Conservation (phyloP, 1,284 basidiomycete genomes). For the Lentinula novae-zelandiae region DNA sequence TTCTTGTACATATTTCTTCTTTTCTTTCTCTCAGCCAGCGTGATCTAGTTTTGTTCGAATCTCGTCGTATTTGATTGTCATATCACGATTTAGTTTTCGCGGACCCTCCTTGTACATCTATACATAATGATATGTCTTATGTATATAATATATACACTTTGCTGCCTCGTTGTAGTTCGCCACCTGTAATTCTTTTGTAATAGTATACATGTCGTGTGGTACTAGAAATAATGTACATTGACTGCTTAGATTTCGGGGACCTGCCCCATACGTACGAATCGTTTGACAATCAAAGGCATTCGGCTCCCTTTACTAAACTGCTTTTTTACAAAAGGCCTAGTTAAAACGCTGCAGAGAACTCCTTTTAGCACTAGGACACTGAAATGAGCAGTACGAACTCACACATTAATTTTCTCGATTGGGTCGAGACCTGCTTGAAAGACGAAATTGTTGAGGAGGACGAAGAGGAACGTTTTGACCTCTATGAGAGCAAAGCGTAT, state of each 20-base stretch:
- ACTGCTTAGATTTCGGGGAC: background rate
- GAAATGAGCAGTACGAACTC: conserved; percentile 26
- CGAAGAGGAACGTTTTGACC: conserved; percentile 72
- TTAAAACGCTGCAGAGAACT: conserved; percentile 52
- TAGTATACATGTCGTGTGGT: background rate
- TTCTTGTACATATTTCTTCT: background rate
- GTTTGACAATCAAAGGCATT: conserved; percentile 56
- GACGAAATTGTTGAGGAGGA: conserved; percentile 59
- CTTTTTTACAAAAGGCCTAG: conserved; percentile 63
- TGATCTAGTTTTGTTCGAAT: background rate
- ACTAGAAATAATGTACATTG: background rate
- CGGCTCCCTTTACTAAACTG: conserved; percentile 63
- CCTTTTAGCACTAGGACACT: background rate
- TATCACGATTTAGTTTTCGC: background rate
- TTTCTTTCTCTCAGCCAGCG: background rate
- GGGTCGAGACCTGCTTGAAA: conserved; percentile 53
- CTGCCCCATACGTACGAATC: background rate
- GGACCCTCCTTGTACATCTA: too few relatives aligned
- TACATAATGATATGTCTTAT: too few relatives aligned
- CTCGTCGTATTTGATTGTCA: background rate
- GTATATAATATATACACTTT: background rate
- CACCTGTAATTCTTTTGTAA: background rate
- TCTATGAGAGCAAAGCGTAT: conserved; percentile 76
- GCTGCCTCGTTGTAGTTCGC: background rate
- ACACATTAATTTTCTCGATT: conserved; percentile 71